These are phyloP conservation scores for Daldinia sp. DNA, from an alignment of 2,329 filamentous ascomycete species.

Conservation along the genomic window DNA sequence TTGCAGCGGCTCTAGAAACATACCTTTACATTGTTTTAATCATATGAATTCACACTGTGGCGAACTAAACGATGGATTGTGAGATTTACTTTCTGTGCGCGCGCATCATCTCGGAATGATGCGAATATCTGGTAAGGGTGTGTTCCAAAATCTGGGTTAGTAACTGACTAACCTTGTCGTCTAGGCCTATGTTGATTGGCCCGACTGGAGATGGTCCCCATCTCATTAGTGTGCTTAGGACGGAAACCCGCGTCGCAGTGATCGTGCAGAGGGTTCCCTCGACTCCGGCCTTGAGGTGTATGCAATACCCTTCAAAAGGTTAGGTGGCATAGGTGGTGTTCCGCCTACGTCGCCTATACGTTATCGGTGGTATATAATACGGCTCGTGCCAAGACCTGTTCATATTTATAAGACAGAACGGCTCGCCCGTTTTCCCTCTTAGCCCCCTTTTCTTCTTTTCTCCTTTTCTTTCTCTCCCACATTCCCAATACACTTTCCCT, in stretches of 20 bases:
- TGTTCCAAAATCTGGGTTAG: not conserved
- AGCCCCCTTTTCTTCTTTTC: constrained; percentile 17
- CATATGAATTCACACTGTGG: not conserved
- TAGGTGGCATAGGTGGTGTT: not conserved
- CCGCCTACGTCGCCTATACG: constrained; percentile 4
- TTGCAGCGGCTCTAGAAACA: constrained; percentile 7
- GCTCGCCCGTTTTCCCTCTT: not conserved
- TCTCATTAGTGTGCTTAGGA: not conserved
- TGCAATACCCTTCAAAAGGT: not conserved
- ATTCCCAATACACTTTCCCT: not conserved
- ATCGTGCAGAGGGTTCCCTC: constrained; percentile 5
- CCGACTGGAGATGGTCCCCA: not conserved
- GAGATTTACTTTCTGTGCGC: not conserved
- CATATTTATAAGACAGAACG: constrained; percentile 15
- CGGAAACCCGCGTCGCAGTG: not conserved
- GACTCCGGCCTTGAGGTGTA: not conserved
- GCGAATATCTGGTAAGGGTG: not conserved
- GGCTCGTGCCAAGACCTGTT: constrained; percentile 3
- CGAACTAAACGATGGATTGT: not conserved
- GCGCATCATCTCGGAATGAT: not conserved
- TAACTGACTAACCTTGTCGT: not conserved
- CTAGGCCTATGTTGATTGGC: constrained; percentile 13
- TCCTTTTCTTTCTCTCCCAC: constrained; percentile 1
- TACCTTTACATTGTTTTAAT: constrained; percentile 17
- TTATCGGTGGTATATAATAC: not conserved